Conservation (phyloP, 495 filamentous ascomycete genomes). For the Paragyromitra xinjiangensis region DNA sequence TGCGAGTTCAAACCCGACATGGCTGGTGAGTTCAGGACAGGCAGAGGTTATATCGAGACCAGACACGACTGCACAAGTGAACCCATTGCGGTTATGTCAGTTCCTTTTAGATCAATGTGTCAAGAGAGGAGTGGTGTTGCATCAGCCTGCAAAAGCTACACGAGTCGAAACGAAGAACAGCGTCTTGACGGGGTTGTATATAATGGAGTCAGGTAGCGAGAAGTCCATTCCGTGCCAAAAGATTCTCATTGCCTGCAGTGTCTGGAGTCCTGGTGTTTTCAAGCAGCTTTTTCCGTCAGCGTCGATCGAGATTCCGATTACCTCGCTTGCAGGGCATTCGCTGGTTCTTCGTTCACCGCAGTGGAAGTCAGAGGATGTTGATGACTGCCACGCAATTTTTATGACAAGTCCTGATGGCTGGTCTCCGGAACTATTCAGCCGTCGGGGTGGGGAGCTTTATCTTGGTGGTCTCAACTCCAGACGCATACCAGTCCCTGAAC, state of each 20-base stretch:
- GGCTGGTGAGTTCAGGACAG: conserved; percentile 67
- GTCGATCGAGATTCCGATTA: conserved; percentile 64
- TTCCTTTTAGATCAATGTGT: conserved; percentile 70
- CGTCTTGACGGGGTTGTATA: conserved; percentile 62
- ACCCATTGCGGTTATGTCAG: conserved; percentile 69
- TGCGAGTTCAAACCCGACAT: conserved; percentile 62
- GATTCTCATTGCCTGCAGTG: conserved; percentile 72
- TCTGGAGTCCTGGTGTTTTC: conserved; percentile 74
- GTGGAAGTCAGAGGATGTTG: conserved; percentile 60
- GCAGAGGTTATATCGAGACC: conserved; percentile 72
- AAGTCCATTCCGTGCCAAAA: conserved; percentile 67
- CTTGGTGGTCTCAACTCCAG: conserved; percentile 75
- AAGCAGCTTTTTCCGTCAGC: conserved; percentile 69
- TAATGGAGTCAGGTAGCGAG: conserved; percentile 62
- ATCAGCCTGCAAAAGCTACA: conserved; percentile 69
- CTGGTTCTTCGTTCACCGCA: conserved; percentile 71
- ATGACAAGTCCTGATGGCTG: conserved; percentile 67
- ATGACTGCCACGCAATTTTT: conserved; percentile 75
- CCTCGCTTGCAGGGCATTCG: conserved; percentile 75
- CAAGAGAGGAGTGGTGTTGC: conserved; percentile 70
- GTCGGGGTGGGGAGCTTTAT: conserved; percentile 73
- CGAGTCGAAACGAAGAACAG: conserved; percentile 63
- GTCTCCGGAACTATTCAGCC: conserved; percentile 77
- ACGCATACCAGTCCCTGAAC: conserved; percentile 66
- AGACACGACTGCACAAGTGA: conserved; percentile 71